A percentile compares a stretch with the other conserved stretches of the same genome.
These are phyloP conservation scores for Kalmanozyma brasiliensis DNA, from an alignment of 1,284 basidiomycete species.

Conservation along the genomic window DNA sequence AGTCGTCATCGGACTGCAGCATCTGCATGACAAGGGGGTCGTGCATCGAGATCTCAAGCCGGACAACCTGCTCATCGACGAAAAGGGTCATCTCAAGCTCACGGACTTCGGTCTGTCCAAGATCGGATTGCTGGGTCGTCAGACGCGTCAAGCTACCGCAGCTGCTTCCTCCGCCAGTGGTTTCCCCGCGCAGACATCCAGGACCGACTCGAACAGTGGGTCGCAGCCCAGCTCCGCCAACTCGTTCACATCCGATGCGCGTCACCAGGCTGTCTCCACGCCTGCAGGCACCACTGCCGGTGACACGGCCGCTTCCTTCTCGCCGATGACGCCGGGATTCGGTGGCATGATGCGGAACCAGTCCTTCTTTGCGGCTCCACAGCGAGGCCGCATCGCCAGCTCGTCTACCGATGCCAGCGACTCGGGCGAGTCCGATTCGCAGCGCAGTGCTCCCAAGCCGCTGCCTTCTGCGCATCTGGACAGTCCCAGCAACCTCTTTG, in stretches of 20 bases:
- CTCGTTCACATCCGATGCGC: conserved; percentile 37
- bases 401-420: conserved; percentile 60
- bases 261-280: conserved; percentile 27
- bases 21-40: conserved; percentile 90
- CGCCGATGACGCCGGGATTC: conserved; percentile 49
- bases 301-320: conserved; percentile 50
- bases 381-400: conserved; percentile 49
- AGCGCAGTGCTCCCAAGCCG: conserved; percentile 35
- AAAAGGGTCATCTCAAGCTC: conserved; percentile 93
- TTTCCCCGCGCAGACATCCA: conserved; percentile 14
- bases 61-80: conserved; percentile 95
- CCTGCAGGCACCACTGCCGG: conserved; percentile 45
- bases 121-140: conserved; percentile 95
- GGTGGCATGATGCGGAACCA: conserved; percentile 50
- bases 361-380: conserved; percentile 52
- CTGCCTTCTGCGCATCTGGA: conserved; percentile 53
- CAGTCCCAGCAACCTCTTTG: conserved; percentile 55
- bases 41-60: conserved; percentile 99
- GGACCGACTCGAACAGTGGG: conserved; percentile 34
- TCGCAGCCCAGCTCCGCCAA: conserved; percentile 45
- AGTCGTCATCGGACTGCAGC: conserved; percentile 92
- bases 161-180: conserved; percentile 10
- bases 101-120: conserved; percentile 98
- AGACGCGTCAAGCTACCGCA: conserved; percentile 69
- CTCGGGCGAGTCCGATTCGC: conserved; percentile 52